These are phyloP conservation scores for Trametes pubescens DNA, from an alignment of 1,284 basidiomycete species.

Conservation along the genomic window DNA sequence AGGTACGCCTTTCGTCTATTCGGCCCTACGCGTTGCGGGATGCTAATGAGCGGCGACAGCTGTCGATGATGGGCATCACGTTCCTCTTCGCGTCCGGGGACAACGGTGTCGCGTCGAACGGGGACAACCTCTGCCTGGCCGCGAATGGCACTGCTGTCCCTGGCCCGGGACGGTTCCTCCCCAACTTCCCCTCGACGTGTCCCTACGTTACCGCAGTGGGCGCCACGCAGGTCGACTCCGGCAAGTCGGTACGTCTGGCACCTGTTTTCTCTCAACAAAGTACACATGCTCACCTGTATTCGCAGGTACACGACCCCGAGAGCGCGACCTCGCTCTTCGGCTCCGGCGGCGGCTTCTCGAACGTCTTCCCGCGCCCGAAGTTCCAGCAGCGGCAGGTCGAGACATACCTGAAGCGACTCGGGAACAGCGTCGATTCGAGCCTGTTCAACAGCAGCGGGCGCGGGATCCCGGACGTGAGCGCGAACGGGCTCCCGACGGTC, in stretches of 20 bases:
- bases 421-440: conserved; percentile 11
- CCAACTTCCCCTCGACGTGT: conserved; percentile 36
- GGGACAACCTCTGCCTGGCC: conserved; percentile 47
- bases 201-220: conserved; percentile 37
- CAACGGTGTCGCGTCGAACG: conserved; percentile 59
- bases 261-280: neutral
- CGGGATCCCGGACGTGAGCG: conserved; percentile 48
- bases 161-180: conserved; percentile 38
- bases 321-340: conserved; percentile 12
- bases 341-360: conserved; percentile 51
- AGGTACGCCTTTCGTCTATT: conserved; percentile 39
- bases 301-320: conserved; percentile 20
- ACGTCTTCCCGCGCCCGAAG: conserved; percentile 48
- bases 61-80: conserved; percentile 51
- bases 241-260: conserved; percentile 26
- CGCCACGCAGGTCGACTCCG: conserved; percentile 33
- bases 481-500: conserved; percentile 36
- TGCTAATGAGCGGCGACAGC: neutral
- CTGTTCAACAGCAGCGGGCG: conserved; percentile 22
- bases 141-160: conserved; percentile 39
- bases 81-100: conserved; percentile 61
- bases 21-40: conserved; percentile 5
- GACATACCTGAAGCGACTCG: conserved; percentile 11
- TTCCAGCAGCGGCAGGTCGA: conserved; percentile 45
- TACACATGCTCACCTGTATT: neutral